Conservation (phyloP, 176 grass and related monocot species). For the Paspalum vaginatum region DNA sequence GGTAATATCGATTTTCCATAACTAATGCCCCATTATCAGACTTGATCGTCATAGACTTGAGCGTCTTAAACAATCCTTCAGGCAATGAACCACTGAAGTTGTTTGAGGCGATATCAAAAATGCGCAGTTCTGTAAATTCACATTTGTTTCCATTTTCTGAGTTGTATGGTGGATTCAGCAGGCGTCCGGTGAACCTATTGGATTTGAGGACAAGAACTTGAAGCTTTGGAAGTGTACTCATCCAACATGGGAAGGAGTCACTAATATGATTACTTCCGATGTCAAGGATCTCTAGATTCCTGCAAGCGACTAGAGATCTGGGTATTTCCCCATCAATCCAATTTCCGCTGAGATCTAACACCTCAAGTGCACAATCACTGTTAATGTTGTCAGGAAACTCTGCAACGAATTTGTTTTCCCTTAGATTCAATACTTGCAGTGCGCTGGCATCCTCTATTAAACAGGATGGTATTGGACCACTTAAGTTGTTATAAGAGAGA, state of each 20-base stretch:
- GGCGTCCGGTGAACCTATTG: background rate
- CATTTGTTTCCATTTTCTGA: no score
- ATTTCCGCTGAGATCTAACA: background rate
- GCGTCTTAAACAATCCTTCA: background rate
- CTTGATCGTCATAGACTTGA: background rate
- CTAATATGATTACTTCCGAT: background rate
- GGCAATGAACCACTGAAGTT: conserved; percentile 8
- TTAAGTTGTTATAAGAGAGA: no score
- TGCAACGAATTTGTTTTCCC: no score
- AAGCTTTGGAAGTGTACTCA: background rate
- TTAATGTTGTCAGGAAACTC: background rate
- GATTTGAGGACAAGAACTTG: background rate
- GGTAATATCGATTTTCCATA: background rate
- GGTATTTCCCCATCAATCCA: background rate
- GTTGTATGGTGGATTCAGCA: no score
- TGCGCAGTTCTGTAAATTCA: background rate
- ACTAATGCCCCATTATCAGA: no score
- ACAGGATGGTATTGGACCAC: no score
- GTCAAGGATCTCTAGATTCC: background rate
- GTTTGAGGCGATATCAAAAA: conserved; percentile 26
- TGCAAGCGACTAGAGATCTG: background rate
- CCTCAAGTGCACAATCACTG: background rate
- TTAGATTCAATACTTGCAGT: no score
- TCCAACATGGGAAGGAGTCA: background rate
- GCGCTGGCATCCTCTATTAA: no score